A percentile compares a stretch with the other conserved stretches of the same genome.
phyloP scores from a whole-genome alignment of 768 basidiomycete species.

The Mycena galericulata region DNA sequence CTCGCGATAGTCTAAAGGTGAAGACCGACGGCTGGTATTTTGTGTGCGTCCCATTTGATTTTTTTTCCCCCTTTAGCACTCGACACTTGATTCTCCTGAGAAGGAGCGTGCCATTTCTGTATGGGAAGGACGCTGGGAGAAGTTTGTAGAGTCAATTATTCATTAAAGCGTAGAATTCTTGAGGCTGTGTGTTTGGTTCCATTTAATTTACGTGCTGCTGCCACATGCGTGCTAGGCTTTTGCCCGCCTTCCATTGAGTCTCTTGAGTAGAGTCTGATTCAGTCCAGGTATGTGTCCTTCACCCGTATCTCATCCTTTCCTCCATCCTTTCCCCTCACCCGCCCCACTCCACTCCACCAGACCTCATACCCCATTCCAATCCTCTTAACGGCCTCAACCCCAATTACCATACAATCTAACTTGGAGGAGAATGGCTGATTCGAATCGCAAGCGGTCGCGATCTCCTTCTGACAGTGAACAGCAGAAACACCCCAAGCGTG shows the following conservation, averaged over 20 bases:
- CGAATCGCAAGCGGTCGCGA: slow-evolving; percentile 87
- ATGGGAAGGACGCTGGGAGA: slow-evolving; percentile 64
- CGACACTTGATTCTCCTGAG: slow-evolving; percentile 59
- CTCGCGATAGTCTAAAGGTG: slow-evolving; percentile 75
- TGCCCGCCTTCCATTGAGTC: background rate
- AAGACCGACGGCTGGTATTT: background rate
- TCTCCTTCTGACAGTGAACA: slow-evolving; percentile 86
- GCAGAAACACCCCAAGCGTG: slow-evolving; percentile 84
- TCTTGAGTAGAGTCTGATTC: slow-evolving; percentile 1
- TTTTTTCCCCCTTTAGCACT: slow-evolving; percentile 61
- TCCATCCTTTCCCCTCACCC: slow-evolving; percentile 72
- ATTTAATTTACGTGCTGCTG: background rate
- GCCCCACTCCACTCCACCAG: slow-evolving; percentile 65
- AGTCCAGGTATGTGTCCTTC: slow-evolving; percentile 51
- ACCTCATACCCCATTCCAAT: slow-evolving; percentile 55
- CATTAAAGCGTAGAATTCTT: background rate
- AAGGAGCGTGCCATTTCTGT: slow-evolving; percentile 55
- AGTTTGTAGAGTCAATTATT: slow-evolving; percentile 51
- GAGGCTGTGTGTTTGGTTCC: slow-evolving; percentile 22
- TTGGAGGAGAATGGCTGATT: slow-evolving; percentile 84
- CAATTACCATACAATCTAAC: slow-evolving; percentile 63
- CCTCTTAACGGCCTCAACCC: slow-evolving; percentile 51
- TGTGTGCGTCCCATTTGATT: background rate
- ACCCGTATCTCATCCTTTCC: slow-evolving; percentile 43
- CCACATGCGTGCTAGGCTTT: slow-evolving; percentile 8